Percentiles rank a stretch among this genome's conserved stretches.
Conservation (phyloP, 352 stramenopile species). For the Plasmopara halstedii region DNA sequence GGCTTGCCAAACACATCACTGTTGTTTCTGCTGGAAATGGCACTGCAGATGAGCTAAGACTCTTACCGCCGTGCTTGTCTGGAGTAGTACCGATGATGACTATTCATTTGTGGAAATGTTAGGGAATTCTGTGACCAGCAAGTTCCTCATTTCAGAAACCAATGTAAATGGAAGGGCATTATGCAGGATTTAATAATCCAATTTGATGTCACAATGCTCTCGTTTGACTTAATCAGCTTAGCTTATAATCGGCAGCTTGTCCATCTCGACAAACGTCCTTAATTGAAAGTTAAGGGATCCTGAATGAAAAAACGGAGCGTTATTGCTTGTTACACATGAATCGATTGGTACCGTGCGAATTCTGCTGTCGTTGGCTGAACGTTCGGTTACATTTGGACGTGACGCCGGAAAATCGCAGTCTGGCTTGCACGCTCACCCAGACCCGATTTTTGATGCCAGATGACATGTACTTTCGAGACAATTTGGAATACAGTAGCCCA, state of each 20-base stretch:
- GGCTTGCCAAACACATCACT: conserved; percentile 3
- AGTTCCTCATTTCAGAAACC: conserved; percentile 32
- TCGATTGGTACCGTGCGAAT: conserved; percentile 47
- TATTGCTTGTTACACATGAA: conserved; percentile 45
- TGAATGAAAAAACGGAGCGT: conserved; percentile 35
- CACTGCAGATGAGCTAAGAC: conserved; percentile 15
- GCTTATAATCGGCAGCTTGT: conserved; percentile 32
- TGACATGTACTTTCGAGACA: too few relatives aligned
- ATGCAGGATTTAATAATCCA: conserved; percentile 25
- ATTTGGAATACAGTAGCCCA: too few relatives aligned
- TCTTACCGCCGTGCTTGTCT: conserved; percentile 23
- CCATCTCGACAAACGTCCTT: conserved; percentile 10
- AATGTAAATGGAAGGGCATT: conserved; percentile 53
- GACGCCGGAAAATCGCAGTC: conserved; percentile 32
- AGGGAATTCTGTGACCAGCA: conserved; percentile 18
- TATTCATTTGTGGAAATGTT: conserved; percentile 22
- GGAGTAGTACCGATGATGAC: too few relatives aligned
- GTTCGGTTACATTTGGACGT: too few relatives aligned
- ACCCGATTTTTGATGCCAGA: too few relatives aligned
- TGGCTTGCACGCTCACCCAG: conserved; percentile 59
- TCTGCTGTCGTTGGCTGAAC: conserved; percentile 44
- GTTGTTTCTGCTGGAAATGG: conserved; percentile 6
- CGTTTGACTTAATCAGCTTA: too few relatives aligned
- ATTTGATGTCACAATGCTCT: conserved; percentile 28
- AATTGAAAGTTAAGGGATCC: conserved; percentile 17